phyloP scores from a whole-genome alignment of 148 eudicot species.

The Vaccinium macrocarpon region DNA sequence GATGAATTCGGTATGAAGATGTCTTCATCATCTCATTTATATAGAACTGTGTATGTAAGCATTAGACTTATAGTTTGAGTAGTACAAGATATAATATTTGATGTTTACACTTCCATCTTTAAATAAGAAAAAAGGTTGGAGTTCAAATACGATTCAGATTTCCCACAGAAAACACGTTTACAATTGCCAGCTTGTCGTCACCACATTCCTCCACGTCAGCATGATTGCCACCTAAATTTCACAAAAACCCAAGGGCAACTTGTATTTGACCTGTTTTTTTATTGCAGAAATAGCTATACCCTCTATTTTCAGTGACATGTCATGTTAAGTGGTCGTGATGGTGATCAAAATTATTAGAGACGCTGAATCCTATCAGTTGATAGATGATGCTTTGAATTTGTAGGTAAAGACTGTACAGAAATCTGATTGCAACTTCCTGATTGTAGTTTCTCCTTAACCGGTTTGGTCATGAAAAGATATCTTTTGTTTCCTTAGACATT shows the following conservation, averaged over 20 bases:
- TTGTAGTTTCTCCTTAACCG: background rate
- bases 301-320: background rate
- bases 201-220: conserved; percentile 8
- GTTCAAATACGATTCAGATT: background rate
- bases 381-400: background rate
- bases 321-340: background rate
- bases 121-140: conserved; percentile 3
- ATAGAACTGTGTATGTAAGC: background rate
- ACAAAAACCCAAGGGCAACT: background rate
- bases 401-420: background rate
- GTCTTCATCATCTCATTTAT: background rate
- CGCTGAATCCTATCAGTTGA: conserved; percentile 7
- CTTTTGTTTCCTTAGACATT: background rate
- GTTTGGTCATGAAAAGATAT: background rate
- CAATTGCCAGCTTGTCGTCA: conserved; percentile 15
- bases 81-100: background rate
- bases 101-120: background rate
- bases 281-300: background rate
- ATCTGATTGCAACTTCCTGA: conserved; percentile 6
- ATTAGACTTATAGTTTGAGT: conserved; percentile 2
- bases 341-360: background rate
- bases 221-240: background rate
- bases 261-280: background rate
- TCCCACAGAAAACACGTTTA: background rate
- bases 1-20: conserved; percentile 63